These are phyloP conservation scores for Maudiozyma pseudohumilis DNA, from an alignment of 805 yeast genomes.

Conservation along the genomic window DNA sequence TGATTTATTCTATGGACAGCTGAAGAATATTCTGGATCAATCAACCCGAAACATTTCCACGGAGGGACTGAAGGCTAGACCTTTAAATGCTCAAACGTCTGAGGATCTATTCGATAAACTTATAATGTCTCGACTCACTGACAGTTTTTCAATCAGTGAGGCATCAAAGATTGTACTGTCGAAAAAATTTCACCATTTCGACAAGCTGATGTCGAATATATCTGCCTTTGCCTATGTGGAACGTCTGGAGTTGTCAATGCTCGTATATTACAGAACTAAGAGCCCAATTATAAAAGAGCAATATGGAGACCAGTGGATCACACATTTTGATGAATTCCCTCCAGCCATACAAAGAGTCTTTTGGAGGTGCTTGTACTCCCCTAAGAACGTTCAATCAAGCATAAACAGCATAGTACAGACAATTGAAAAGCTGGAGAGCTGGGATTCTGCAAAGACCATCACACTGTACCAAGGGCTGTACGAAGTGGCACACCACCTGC, in stretches of 20 bases:
- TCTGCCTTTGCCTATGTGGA: conserved; percentile 11
- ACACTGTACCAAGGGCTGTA: conserved; percentile 24
- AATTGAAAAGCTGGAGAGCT: conserved; percentile 3
- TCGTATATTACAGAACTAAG: conserved; percentile 18
- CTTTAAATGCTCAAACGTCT: conserved; percentile 1
- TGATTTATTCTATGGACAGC: conserved; percentile 19
- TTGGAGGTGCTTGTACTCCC: conserved; percentile 19
- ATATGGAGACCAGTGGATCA: conserved; percentile 12
- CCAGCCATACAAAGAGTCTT: conserved; percentile 16
- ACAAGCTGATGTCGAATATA: conserved; percentile 13
- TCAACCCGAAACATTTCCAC: not conserved
- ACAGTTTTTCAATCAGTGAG: conserved; percentile 9
- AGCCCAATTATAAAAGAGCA: conserved; percentile 8
- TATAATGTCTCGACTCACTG: conserved; percentile 16
- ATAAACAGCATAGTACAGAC: not conserved
- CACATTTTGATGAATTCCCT: conserved; percentile 9
- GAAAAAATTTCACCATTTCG: conserved; percentile 15
- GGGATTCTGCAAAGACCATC: conserved; percentile 11
- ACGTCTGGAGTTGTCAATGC: conserved; percentile 14
- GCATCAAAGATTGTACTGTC: conserved; percentile 12
- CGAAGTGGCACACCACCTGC: conserved; percentile 15
- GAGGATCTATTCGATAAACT: conserved; percentile 13
- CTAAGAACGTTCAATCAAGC: not conserved
- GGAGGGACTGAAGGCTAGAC: not conserved
- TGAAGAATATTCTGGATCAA: conserved; percentile 5